These are phyloP conservation scores for Carex parvula DNA, from an alignment of 176 grass and related monocot genomes.

Conservation along the genomic window DNA sequence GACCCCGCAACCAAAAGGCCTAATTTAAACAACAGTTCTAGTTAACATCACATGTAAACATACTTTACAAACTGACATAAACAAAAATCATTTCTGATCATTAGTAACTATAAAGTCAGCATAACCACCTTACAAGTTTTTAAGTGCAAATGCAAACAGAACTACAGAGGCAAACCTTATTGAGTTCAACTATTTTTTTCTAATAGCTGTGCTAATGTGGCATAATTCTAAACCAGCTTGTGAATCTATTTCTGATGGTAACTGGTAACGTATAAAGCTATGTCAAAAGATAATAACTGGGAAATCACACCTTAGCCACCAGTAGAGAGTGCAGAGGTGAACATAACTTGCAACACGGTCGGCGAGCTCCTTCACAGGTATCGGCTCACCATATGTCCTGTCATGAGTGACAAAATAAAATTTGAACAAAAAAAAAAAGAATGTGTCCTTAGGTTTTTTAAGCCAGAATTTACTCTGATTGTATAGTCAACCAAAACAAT, in stretches of 20 bases:
- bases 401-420: conserved; percentile 6
- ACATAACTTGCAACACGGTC: conserved; percentile 78
- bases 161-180: not conserved
- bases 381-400: conserved; percentile 75
- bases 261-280: not conserved
- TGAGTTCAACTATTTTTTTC: not conserved
- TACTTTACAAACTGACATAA: not conserved
- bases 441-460: not conserved
- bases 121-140: not conserved
- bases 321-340: conserved; percentile 87
- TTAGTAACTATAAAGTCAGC: not conserved
- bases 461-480: not conserved
- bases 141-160: not conserved
- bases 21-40: conserved; percentile 24
- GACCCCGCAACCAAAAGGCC: conserved; percentile 73
- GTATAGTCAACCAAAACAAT: not conserved
- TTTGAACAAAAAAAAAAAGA: not conserved
- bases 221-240: not conserved
- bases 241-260: not conserved
- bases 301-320: conserved; percentile 69
- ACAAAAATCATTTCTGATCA: not conserved
- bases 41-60: not conserved
- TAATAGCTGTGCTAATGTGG: not conserved
- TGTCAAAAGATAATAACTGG: not conserved
- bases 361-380: conserved; percentile 79